Percentiles rank a stretch among this genome's conserved stretches.
Evolutionary conservation across 148 eudicot genomes (phyloP).

Genomic region (Rhododendron griersonianum): DNA sequence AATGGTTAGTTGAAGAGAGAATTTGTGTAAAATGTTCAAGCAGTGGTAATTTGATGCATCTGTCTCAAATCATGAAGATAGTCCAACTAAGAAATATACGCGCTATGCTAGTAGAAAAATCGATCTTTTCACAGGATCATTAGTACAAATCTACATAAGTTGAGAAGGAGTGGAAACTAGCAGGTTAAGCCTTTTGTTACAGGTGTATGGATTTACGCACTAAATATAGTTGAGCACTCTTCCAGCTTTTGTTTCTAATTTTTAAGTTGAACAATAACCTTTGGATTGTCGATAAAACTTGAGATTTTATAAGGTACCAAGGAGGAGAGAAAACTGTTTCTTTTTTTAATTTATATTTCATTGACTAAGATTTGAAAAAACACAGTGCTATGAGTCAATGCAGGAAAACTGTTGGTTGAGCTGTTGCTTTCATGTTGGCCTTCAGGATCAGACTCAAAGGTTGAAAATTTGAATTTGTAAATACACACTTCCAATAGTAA

Average conservation of each 20-base stretch:
- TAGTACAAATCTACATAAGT: not conserved
- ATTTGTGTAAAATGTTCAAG: not conserved
- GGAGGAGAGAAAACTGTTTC: not conserved
- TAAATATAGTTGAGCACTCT: not conserved
- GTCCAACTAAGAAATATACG: not conserved
- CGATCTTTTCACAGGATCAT: not conserved
- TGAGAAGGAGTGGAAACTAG: not conserved
- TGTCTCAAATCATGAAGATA: not conserved
- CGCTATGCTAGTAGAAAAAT: not conserved
- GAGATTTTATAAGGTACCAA: not conserved
- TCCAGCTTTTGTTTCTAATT: constrained; percentile 1
- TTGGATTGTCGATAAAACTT: not conserved
- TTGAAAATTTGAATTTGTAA: not conserved
- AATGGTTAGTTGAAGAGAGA: not conserved
- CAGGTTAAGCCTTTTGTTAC: not conserved
- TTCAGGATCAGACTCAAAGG: not conserved
- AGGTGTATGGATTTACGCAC: not conserved
- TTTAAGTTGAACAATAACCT: not conserved
- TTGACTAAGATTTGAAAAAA: constrained; percentile 4
- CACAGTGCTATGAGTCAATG: not conserved
- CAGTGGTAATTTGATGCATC: constrained; percentile 8
- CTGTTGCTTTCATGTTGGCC: not conserved
- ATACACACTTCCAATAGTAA: not conserved
- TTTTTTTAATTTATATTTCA: not conserved
- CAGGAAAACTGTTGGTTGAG: not conserved